Base-by-base conservation (phyloP, 495 filamentous ascomycete genomes). In the Aspergillus incahuasiensis region DNA sequence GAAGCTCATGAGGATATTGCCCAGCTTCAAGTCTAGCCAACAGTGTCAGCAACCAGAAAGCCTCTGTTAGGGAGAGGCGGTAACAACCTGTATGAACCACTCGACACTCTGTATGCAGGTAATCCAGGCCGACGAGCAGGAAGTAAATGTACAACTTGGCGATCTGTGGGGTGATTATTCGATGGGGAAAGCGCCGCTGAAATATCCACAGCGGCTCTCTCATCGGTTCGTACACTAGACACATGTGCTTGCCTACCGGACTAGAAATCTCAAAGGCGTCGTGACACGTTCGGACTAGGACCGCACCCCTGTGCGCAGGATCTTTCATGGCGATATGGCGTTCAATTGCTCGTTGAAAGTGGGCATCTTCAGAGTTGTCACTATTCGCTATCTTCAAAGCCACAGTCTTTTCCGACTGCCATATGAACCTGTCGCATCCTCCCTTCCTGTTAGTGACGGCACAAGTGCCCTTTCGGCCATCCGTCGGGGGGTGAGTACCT, bases 41-140 rank as follows among this genome's bases (percentile, higher is more conserved):
- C 46, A 6, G 24, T 1, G 16, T 35, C 34, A 51, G 20, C 5
- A 34, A 6, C 15, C 15, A 54, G 51, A 32, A 32, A n/a, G 0
- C n/a, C n/a, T n/a, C n/a, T 30, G 20, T 0, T 0, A 19, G 19
- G n/a, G n/a, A n/a, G n/a, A n/a, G n/a, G 47, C 8, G 52, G 32
- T 67, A 39, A 28, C 58, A 16, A 62, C 65, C 48, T 19, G 52
- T 47, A 38, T 67, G 35, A 54, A 71, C 55, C 66, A 72, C 42
- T 58, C 59, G 58, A 49, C 61, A 72, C n/a, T 67, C 63, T 11
- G 64, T 58, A 43, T 76, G 72, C 6, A 74, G 63, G 60, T 69
- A 74, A 35, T 76, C 66, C n/a, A 75, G 67, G 12, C 64, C 72
- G 3, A 41, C 52, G 18, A 77, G 63, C 5, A 76, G 53, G 16